Conservation (phyloP, 177 flowering plant genomes). For the Vitis hybrid region DNA sequence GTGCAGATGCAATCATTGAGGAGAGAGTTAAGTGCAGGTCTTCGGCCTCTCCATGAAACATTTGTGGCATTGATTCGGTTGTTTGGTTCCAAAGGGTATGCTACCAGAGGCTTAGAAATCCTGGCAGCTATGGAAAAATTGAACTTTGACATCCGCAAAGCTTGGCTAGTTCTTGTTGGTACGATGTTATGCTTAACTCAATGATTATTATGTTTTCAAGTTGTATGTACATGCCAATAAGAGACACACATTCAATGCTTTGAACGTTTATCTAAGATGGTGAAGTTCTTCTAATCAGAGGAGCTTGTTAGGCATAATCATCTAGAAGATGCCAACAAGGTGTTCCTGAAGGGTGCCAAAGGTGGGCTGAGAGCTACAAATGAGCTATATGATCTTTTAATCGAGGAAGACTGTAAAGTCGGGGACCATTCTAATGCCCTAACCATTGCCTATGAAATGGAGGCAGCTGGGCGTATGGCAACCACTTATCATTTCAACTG, state of each 20-base stretch:
- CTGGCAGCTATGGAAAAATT: slow-evolving; percentile 93
- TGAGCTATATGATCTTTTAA: slow-evolving; percentile 80
- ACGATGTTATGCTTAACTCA: slow-evolving; percentile 13
- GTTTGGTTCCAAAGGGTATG: slow-evolving; percentile 79
- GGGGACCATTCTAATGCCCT: slow-evolving; percentile 98
- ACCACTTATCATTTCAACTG: slow-evolving; percentile 94
- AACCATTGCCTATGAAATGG: slow-evolving; percentile 96
- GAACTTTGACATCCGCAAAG: slow-evolving; percentile 77
- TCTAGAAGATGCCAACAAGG: slow-evolving; percentile 80
- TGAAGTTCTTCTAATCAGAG: slow-evolving; percentile 44
- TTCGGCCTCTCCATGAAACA: slow-evolving; percentile 87
- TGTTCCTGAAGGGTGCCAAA: slow-evolving; percentile 84
- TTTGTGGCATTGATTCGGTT: slow-evolving; percentile 75
- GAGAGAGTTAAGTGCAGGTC: slow-evolving; percentile 81
- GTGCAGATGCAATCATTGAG: slow-evolving; percentile 87
- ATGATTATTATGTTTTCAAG: neutral
- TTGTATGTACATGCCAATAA: neutral
- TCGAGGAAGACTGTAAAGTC: slow-evolving; percentile 84
- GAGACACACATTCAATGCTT: neutral
- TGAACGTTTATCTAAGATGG: slow-evolving; percentile 7
- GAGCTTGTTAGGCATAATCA: slow-evolving; percentile 71
- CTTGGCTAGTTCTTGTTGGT: slow-evolving; percentile 95
- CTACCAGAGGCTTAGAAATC: slow-evolving; percentile 82
- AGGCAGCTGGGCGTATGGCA: slow-evolving; percentile 94
- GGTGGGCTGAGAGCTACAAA: slow-evolving; percentile 91